phyloP scores from a whole-genome alignment of 2,329 filamentous ascomycete species.

The Trichophyton equinum region DNA sequence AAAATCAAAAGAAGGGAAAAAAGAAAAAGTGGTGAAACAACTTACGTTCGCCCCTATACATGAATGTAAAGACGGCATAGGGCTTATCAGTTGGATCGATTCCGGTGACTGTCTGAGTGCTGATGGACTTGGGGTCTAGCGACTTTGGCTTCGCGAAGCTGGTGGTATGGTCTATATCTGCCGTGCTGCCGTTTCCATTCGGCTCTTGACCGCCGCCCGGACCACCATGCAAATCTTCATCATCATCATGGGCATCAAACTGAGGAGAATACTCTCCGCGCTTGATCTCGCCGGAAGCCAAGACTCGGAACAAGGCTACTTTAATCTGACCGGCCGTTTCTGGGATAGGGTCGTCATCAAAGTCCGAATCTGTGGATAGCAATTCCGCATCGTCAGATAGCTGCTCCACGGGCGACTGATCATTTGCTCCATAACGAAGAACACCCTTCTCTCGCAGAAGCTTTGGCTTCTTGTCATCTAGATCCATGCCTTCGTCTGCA shows the following conservation, averaged over 20 bases:
- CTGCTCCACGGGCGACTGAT: constrained; percentile 60
- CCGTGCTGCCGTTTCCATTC: constrained; percentile 46
- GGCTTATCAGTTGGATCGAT: constrained; percentile 94
- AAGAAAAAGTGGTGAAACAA: constrained; percentile 16
- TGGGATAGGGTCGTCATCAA: constrained; percentile 62
- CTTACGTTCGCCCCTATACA: constrained; percentile 90
- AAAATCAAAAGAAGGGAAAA: not conserved
- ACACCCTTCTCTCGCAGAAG: constrained; percentile 40
- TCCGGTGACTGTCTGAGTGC: constrained; percentile 96
- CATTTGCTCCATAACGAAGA: constrained; percentile 68
- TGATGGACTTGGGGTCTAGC: constrained; percentile 91
- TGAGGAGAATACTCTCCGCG: constrained; percentile 96
- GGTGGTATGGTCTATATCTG: constrained; percentile 88
- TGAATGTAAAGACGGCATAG: constrained; percentile 93
- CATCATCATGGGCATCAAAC: constrained; percentile 92
- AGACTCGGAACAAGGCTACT: constrained; percentile 86
- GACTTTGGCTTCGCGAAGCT: constrained; percentile 96
- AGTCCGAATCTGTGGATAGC: constrained; percentile 54
- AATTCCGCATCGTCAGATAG: constrained; percentile 56
- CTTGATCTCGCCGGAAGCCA: constrained; percentile 94
- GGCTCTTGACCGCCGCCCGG: constrained; percentile 29
- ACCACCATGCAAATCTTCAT: constrained; percentile 52
- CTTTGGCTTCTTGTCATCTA: constrained; percentile 24
- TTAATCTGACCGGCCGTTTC: constrained; percentile 97
- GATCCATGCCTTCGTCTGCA: constrained; percentile 31